Conservation (phyloP, 2,329 filamentous ascomycete genomes). For the Ophiostoma ulmi region DNA sequence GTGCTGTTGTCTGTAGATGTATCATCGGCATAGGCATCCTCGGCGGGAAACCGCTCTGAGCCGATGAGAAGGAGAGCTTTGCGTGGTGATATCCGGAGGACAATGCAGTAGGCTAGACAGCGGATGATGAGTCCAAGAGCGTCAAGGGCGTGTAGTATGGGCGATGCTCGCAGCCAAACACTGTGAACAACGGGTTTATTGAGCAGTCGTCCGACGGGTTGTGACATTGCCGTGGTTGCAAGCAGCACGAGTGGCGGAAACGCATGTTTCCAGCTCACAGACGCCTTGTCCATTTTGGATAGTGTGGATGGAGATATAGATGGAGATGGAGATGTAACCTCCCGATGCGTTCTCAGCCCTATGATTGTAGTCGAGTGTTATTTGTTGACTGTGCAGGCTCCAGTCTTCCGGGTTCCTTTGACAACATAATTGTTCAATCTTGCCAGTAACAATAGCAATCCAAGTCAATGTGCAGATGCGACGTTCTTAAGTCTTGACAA, state of each 20-base stretch:
- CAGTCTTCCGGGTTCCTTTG: background rate
- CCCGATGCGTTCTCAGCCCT: background rate
- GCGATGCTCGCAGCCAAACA: slow-evolving; percentile 21
- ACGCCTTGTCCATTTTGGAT: background rate
- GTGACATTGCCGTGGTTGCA: slow-evolving; percentile 20
- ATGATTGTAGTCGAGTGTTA: background rate
- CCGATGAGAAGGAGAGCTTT: slow-evolving; percentile 16
- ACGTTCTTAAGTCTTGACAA: background rate
- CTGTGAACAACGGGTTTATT: slow-evolving; percentile 1
- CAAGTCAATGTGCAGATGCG: background rate
- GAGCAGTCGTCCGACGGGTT: slow-evolving; percentile 20
- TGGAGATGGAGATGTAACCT: background rate
- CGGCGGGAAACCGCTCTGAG: slow-evolving; percentile 11
- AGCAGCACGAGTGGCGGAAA: slow-evolving; percentile 17
- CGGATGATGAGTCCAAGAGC: slow-evolving; percentile 15
- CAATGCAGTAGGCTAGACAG: slow-evolving; percentile 16
- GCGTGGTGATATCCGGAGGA: background rate
- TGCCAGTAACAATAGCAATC: background rate
- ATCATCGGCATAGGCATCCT: background rate
- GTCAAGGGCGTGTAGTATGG: slow-evolving; percentile 20
- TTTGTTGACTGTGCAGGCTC: background rate
- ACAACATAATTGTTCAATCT: background rate
- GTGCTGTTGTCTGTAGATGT: background rate
- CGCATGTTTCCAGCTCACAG: slow-evolving; percentile 20
- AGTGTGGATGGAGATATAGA: background rate